Evolutionary conservation across 1,284 basidiomycete genomes (phyloP).

Genomic region (Peniophora sp.): DNA sequence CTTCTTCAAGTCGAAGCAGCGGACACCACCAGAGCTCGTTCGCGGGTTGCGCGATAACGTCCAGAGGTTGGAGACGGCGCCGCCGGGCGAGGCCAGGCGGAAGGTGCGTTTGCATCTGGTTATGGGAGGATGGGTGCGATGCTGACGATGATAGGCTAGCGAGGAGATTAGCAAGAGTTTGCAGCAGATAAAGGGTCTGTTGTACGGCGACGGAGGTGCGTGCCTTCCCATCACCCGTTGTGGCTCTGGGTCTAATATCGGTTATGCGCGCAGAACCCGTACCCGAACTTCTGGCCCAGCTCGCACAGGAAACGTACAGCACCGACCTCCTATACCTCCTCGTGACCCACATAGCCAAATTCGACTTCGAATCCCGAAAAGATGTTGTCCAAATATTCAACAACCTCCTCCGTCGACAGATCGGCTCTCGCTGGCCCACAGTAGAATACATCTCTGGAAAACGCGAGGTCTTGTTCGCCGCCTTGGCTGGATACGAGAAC

Average conservation of each 20-base stretch:
- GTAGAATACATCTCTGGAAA: conserved; percentile 88
- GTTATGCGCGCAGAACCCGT: conserved; percentile 50
- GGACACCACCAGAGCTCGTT: conserved; percentile 82
- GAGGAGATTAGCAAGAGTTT: conserved; percentile 88
- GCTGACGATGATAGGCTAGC: conserved; percentile 45
- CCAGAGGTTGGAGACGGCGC: conserved; percentile 63
- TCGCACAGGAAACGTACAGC: conserved; percentile 93
- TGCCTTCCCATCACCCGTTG: conserved; percentile 9
- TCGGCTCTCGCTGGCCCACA: conserved; percentile 88
- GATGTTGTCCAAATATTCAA: conserved; percentile 98
- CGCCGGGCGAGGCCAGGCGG: conserved; percentile 69
- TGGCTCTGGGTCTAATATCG: conserved; percentile 2
- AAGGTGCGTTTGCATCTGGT: conserved; percentile 47
- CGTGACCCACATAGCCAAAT: conserved; percentile 73
- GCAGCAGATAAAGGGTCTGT: conserved; percentile 80
- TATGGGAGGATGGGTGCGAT: no score
- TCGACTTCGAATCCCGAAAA: conserved; percentile 96
- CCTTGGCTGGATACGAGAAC: conserved; percentile 87
- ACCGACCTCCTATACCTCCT: conserved; percentile 82
- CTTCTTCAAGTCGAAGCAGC: conserved; percentile 88
- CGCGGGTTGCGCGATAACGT: conserved; percentile 74
- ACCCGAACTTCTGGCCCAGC: conserved; percentile 83
- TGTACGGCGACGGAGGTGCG: conserved; percentile 82
- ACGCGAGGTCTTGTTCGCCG: conserved; percentile 84
- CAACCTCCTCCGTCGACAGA: conserved; percentile 89